These are phyloP conservation scores for Phytopythium helicoides DNA, from an alignment of 352 stramenopile genomes.

Conservation along the genomic window DNA sequence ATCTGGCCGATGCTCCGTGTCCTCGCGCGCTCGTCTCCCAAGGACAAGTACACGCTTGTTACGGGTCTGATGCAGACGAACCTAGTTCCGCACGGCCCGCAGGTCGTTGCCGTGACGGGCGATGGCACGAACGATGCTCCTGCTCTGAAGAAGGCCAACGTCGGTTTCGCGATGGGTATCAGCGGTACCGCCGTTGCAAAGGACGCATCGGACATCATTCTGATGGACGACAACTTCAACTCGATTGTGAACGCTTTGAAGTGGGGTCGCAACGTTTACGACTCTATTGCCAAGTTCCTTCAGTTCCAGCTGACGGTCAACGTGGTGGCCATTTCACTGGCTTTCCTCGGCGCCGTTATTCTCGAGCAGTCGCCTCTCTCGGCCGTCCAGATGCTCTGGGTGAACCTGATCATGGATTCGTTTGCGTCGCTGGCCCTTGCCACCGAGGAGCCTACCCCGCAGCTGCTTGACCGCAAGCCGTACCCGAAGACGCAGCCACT, in stretches of 20 bases:
- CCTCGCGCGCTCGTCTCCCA: conserved; percentile 90
- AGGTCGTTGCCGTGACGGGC: conserved; percentile 95
- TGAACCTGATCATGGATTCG: conserved; percentile 98
- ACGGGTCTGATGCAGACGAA: conserved; percentile 90
- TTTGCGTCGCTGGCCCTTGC: conserved; percentile 94
- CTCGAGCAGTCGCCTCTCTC: conserved; percentile 80
- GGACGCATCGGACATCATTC: conserved; percentile 95
- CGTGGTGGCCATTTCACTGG: conserved; percentile 88
- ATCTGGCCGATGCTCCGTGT: conserved; percentile 92
- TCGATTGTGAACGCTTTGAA: conserved; percentile 96
- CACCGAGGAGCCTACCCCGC: conserved; percentile 88
- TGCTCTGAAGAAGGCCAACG: conserved; percentile 95
- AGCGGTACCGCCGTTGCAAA: conserved; percentile 94
- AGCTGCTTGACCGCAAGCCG: conserved; percentile 89
- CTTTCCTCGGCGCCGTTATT: conserved; percentile 81
- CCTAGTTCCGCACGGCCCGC: conserved; percentile 63
- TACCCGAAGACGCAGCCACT: conserved; percentile 89
- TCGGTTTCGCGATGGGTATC: conserved; percentile 97
- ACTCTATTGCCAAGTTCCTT: conserved; percentile 97
- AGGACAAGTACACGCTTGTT: conserved; percentile 97
- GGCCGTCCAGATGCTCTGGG: conserved; percentile 96
- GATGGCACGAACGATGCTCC: conserved; percentile 97
- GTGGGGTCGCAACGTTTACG: conserved; percentile 97
- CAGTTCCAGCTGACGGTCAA: conserved; percentile 97
- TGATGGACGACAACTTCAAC: conserved; percentile 97